Conservation (phyloP, 192 early-diverging fungal species). For the Linnemannia elongata region DNA sequence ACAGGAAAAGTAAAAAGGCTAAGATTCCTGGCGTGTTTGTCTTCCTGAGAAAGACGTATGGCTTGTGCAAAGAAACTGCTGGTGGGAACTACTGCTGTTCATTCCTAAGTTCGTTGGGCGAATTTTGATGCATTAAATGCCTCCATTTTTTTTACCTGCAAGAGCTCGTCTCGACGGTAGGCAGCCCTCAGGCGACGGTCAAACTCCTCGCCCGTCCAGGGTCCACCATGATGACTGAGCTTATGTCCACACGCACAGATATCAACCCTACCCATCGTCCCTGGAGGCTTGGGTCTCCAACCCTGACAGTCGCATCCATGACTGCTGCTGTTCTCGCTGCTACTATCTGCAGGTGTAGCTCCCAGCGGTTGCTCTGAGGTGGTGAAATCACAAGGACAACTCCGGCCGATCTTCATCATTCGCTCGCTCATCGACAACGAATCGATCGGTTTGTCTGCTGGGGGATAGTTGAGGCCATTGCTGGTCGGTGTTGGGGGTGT, state of each 20-base stretch:
- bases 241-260: conserved; percentile 65
- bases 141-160: conserved; percentile 47
- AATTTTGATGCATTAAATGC: neutral
- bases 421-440: conserved; percentile 57
- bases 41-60: neutral
- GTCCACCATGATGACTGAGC: conserved; percentile 60
- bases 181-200: conserved; percentile 62
- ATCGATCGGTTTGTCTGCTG: conserved; percentile 48
- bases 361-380: neutral
- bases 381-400: conserved; percentile 59
- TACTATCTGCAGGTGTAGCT: neutral
- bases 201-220: conserved; percentile 62
- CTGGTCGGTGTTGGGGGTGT: conserved; percentile 11
- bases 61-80: neutral
- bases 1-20: neutral
- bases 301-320: conserved; percentile 61
- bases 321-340: neutral
- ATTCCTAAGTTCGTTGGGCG: neutral
- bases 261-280: conserved; percentile 41
- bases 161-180: conserved; percentile 61
- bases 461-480: conserved; percentile 52
- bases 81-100: neutral
- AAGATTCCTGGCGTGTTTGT: neutral
- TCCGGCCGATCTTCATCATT: conserved; percentile 62
- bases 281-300: conserved; percentile 61